Conservation (phyloP, 345 rosid genomes). For the Melaleuca quinquenervia region DNA sequence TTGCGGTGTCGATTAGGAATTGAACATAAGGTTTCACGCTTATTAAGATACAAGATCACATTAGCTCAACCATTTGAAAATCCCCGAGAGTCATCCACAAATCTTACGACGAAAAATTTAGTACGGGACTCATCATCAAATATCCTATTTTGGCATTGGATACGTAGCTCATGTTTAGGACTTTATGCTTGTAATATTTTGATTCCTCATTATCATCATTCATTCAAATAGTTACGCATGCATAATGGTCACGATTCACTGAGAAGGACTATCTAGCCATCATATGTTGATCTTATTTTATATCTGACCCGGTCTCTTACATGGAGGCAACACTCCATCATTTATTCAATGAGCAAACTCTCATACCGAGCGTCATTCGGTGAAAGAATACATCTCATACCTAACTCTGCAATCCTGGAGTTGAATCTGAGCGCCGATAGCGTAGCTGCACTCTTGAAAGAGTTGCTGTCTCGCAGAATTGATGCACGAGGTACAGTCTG, state of each 20-base stretch:
- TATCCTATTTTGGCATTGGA: neutral
- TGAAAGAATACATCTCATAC: neutral
- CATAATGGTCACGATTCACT: neutral
- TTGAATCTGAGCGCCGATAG: neutral
- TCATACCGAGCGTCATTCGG: neutral
- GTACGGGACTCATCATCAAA: neutral
- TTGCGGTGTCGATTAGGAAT: neutral
- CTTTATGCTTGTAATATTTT: neutral
- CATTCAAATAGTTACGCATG: neutral
- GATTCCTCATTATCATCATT: neutral
- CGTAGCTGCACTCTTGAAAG: neutral
- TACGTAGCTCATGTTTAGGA: neutral
- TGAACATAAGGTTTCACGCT: neutral
- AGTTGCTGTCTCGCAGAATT: neutral
- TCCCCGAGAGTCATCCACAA: neutral
- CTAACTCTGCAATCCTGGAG: constrained; percentile 1
- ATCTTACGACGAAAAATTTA: neutral
- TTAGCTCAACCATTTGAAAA: neutral
- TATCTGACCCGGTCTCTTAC: neutral
- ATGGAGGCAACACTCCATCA: neutral
- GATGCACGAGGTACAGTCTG: neutral
- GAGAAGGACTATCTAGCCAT: neutral
- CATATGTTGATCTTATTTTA: neutral
- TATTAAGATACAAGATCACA: no score
- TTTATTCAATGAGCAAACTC: neutral